phyloP scores from a whole-genome alignment of 306 rosid genomes.

The Quercus engelmannii region DNA sequence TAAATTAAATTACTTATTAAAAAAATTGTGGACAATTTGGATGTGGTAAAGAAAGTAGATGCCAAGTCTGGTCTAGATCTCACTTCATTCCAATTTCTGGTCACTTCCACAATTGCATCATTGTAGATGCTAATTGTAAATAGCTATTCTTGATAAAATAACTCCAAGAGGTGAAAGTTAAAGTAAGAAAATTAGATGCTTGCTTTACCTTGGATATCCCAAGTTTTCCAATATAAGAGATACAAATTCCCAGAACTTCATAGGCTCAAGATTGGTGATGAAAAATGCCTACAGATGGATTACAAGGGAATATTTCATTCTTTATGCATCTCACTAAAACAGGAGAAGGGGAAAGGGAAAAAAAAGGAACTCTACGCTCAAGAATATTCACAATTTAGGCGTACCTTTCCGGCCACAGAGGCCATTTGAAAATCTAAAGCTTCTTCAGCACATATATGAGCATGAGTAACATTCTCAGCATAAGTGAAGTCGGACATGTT shows the following conservation, averaged over 20 bases:
- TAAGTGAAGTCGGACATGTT: conserved; percentile 71
- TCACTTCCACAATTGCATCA: conserved; percentile 9
- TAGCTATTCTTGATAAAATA: conserved; percentile 13
- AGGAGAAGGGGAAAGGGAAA: neutral
- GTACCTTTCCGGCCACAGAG: conserved; percentile 84
- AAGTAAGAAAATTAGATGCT: conserved; percentile 18
- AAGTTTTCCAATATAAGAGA: conserved; percentile 59
- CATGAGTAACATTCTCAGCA: conserved; percentile 80
- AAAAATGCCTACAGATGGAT: conserved; percentile 70
- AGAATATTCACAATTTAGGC: conserved; percentile 10
- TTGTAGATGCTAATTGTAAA: conserved; percentile 6
- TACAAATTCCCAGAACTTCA: conserved; percentile 68
- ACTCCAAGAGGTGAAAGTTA: neutral
- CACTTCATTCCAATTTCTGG: conserved; percentile 4
- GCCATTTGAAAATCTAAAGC: conserved; percentile 62
- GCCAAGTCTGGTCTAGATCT: neutral
- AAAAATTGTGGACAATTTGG: neutral
- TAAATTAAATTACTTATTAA: no score
- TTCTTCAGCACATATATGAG: conserved; percentile 83
- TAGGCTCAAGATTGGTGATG: conserved; percentile 72
- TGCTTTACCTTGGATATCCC: conserved; percentile 72
- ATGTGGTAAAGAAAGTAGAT: neutral
- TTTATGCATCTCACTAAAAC: conserved; percentile 11
- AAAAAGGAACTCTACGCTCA: neutral
- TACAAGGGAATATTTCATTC: conserved; percentile 20